These are phyloP conservation scores for Alternaria panax DNA, from an alignment of 2,329 filamentous ascomycete genomes.

Conservation along the genomic window DNA sequence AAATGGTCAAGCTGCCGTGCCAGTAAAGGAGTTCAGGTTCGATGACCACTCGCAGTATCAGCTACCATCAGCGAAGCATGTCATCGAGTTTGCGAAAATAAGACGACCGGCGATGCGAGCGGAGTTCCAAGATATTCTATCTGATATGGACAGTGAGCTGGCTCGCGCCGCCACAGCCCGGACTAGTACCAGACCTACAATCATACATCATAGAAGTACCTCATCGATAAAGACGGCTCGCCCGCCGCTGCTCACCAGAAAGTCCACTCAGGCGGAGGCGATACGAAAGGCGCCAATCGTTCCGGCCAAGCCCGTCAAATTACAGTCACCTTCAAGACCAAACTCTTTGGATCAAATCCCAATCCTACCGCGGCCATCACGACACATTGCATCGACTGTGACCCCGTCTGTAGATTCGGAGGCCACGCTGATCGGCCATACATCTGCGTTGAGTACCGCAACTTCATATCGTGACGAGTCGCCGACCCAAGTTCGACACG, in stretches of 20 bases:
- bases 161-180: constrained; percentile 27
- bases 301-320: constrained; percentile 20
- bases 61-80: constrained; percentile 24
- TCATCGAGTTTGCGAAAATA: constrained; percentile 8
- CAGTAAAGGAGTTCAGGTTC: constrained; percentile 37
- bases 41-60: constrained; percentile 45
- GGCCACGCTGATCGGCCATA: constrained; percentile 32
- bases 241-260: constrained; percentile 32
- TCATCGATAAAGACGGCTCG: constrained; percentile 28
- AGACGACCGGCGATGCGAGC: constrained; percentile 21
- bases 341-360: constrained; percentile 28
- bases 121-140: constrained; percentile 36
- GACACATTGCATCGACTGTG: constrained; percentile 9
- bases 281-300: constrained; percentile 22
- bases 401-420: constrained; percentile 38
- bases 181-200: constrained; percentile 20
- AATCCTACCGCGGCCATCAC: constrained; percentile 14
- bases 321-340: constrained; percentile 22
- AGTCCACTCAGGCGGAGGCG: constrained; percentile 22
- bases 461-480: constrained; percentile 10
- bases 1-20: constrained; percentile 6
- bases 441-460: constrained; percentile 25
- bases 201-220: constrained; percentile 24
- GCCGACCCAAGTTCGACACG: constrained; percentile 3
- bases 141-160: constrained; percentile 42